Base-by-base conservation (phyloP, 768 basidiomycete species). In the Leccinum variicolor region DNA sequence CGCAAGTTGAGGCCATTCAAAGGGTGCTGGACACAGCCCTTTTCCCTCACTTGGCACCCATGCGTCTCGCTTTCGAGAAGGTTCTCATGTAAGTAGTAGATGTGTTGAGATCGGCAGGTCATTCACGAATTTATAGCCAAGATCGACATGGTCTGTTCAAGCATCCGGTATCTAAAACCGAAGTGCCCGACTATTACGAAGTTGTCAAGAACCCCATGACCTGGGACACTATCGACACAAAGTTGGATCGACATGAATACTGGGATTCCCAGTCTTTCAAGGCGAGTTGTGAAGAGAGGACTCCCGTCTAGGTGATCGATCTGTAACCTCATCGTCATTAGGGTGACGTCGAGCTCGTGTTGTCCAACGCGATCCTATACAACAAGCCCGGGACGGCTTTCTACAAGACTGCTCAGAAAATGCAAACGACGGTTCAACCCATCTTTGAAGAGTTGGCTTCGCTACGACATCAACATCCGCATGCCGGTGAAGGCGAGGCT, bases 151-250 rank as follows among this genome's bases (percentile, higher is more conserved):
- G 86, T 46, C 79, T 85, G 60, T 98, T 98, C 74, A 83, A 84
- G 58, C 83, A 87, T 58, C 93, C 95, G 0, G 94, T 98, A 36
- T 87, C 85, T 43, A 85, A 78, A 62, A 75, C 74, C 1, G 84
- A 89, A 41, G 92, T 95, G 0, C 91, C 90, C 1, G 95, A 98
- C 67, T 99, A 99, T 69, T 93, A 89, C 66, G 88, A 92, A 48
- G 77, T 97, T 34, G 81, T 99, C 66, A 80, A 85, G 64, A 76
- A 80, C 4, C 97, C 97, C 0, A 97, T 97, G 92, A 89, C 87
- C 59, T 94, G 95, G 86, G 79, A 78, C 13, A 79, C 78, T 28
- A 96, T 99, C 66, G 87, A 92, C 48, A 73, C 75, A 28, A 96
- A 92, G 70, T 76, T 99, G 29, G 89, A 95, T 52, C 78, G 79